phyloP scores from a whole-genome alignment of 768 basidiomycete genomes.

The Auriculariales sp. region DNA sequence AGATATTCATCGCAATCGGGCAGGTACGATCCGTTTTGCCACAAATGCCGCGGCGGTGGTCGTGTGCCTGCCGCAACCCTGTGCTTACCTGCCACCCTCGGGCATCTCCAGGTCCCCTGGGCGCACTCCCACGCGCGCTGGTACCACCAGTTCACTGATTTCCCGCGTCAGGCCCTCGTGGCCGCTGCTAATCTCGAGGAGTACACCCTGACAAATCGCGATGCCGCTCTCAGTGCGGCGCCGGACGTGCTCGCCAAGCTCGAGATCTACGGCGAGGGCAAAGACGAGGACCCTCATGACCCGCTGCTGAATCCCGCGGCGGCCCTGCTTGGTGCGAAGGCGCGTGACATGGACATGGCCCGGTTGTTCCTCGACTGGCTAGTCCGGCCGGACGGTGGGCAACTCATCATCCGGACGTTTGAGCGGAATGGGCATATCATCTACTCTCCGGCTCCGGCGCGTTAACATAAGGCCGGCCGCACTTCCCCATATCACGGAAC shows the following conservation, averaged over 20 bases:
- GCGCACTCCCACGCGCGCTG: constrained; percentile 34
- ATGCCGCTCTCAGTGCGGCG: constrained; percentile 32
- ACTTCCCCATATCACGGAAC: too few relatives aligned
- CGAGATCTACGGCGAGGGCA: constrained; percentile 26
- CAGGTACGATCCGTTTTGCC: constrained; percentile 18
- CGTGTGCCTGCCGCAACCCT: neutral
- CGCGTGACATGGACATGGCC: constrained; percentile 15
- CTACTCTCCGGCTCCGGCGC: constrained; percentile 21
- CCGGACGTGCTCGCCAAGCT: constrained; percentile 17
- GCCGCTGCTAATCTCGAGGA: constrained; percentile 33
- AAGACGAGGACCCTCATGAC: constrained; percentile 22
- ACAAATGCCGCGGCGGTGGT: neutral
- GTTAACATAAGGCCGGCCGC: too few relatives aligned
- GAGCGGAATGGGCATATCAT: constrained; percentile 18
- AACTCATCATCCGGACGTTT: constrained; percentile 26
- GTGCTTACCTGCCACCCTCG: neutral
- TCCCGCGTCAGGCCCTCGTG: constrained; percentile 32
- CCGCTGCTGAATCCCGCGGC: constrained; percentile 34
- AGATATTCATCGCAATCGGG: constrained; percentile 29
- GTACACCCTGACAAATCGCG: constrained; percentile 40
- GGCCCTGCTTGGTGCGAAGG: constrained; percentile 23
- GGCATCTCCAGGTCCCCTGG: constrained; percentile 33
- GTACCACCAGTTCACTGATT: constrained; percentile 45
- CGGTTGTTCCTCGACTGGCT: constrained; percentile 32
- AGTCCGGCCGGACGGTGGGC: constrained; percentile 24